Evolutionary conservation across 179 eudicot genomes (phyloP).

Genomic region (Beta macrorhiza): DNA sequence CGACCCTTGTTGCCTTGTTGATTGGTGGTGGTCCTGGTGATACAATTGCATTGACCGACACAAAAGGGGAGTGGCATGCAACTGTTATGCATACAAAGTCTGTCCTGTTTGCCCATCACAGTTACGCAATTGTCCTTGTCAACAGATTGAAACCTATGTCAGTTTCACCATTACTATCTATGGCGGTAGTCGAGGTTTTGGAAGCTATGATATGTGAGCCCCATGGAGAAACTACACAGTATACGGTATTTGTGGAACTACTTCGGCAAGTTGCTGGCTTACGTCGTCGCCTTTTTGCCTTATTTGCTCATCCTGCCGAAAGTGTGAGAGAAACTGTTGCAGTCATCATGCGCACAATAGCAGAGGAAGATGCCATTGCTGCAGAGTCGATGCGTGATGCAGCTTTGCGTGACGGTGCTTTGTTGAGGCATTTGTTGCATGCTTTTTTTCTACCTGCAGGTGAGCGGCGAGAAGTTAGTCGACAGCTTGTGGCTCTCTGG

Average conservation of each 20-base stretch:
- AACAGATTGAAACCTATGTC: constrained; percentile 91
- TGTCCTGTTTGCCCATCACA: constrained; percentile 77
- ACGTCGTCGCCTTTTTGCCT: constrained; percentile 84
- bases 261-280: constrained; percentile 94
- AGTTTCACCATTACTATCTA: constrained; percentile 86
- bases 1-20: constrained; percentile 86
- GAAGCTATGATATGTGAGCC: constrained; percentile 99
- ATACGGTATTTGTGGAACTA: constrained; percentile 90
- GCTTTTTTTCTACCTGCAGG: constrained; percentile 91
- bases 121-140: constrained; percentile 67
- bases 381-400: constrained; percentile 99
- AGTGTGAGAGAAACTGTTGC: constrained; percentile 97
- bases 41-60: constrained; percentile 60
- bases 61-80: constrained; percentile 93
- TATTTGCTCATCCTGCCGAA: constrained; percentile 98
- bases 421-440: constrained; percentile 85
- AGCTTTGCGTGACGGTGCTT: constrained; percentile 97
- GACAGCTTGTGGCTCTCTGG: constrained; percentile 99
- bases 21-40: constrained; percentile 98
- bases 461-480: constrained; percentile 91
- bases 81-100: constrained; percentile 93
- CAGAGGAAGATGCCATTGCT: constrained; percentile 99
- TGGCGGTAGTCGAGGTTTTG: constrained; percentile 92
- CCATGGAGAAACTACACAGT: constrained; percentile 97
- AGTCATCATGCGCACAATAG: constrained; percentile 97